A percentile compares a stretch with the other conserved stretches of the same genome.
Conservation (phyloP, 495 filamentous ascomycete genomes). For the Sordaria brevicollis region DNA sequence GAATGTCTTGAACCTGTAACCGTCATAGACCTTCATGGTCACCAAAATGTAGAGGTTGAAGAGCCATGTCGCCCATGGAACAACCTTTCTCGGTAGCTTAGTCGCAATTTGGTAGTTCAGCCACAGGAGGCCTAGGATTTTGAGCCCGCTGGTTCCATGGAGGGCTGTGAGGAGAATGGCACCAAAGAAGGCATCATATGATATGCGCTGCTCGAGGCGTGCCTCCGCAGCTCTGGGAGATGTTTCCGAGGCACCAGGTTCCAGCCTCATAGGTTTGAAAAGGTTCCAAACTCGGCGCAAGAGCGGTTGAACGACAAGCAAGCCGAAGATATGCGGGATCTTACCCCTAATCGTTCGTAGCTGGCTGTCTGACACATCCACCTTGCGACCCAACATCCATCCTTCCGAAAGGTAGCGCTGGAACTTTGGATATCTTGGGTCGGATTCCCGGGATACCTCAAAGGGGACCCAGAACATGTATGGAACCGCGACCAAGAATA, state of each 20-base stretch:
- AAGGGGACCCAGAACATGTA: slow-evolving; percentile 86
- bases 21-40: slow-evolving; percentile 73
- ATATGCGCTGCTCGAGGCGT: slow-evolving; percentile 62
- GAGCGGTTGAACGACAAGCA: slow-evolving; percentile 68
- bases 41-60: slow-evolving; percentile 86
- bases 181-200: slow-evolving; percentile 79
- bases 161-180: slow-evolving; percentile 64
- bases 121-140: slow-evolving; percentile 69
- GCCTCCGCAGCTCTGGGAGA: slow-evolving; percentile 46
- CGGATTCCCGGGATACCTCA: slow-evolving; percentile 76
- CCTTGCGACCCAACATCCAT: slow-evolving; percentile 92
- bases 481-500: slow-evolving; percentile 58
- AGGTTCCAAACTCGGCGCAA: slow-evolving; percentile 60
- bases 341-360: slow-evolving; percentile 82
- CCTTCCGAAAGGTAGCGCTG: slow-evolving; percentile 60
- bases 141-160: slow-evolving; percentile 76
- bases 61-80: slow-evolving; percentile 76
- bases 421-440: slow-evolving; percentile 73
- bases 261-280: slow-evolving; percentile 19
- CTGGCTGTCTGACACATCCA: slow-evolving; percentile 89
- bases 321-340: slow-evolving; percentile 62
- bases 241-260: slow-evolving; percentile 1
- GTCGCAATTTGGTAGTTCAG: slow-evolving; percentile 75
- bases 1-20: slow-evolving; percentile 62
- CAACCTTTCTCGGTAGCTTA: slow-evolving; percentile 49